These are phyloP conservation scores for Alternaria sp. DNA, from an alignment of 2,329 filamentous ascomycete species.

Conservation along the genomic window DNA sequence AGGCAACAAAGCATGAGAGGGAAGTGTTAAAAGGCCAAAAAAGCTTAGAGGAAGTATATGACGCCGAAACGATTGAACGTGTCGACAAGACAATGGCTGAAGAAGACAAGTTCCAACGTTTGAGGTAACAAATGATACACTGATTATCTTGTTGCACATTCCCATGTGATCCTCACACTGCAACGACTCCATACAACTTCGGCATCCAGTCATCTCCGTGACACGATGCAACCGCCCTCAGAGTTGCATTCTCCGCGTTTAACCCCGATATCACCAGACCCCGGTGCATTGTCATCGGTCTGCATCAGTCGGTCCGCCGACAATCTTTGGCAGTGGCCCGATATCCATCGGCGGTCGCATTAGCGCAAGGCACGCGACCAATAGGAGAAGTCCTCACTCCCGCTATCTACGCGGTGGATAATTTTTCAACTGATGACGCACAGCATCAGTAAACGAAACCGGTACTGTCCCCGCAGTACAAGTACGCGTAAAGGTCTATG, in stretches of 20 bases:
- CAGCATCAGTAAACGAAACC: not conserved
- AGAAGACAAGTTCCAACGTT: constrained; percentile 63
- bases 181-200: not conserved
- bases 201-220: not conserved
- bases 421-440: constrained; percentile 10
- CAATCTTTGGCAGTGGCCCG: not conserved
- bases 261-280: constrained; percentile 1
- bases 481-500: constrained; percentile 1
- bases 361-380: constrained; percentile 9
- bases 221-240: not conserved
- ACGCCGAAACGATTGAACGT: constrained; percentile 66
- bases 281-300: not conserved
- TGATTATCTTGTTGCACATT: not conserved
- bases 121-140: constrained; percentile 45
- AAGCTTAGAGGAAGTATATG: constrained; percentile 75
- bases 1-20: constrained; percentile 79
- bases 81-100: constrained; percentile 73
- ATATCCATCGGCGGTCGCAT: not conserved
- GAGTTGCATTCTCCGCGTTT: not conserved
- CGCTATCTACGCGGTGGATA: constrained; percentile 1
- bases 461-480: not conserved
- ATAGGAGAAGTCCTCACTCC: constrained; percentile 2
- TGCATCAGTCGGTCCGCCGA: not conserved
- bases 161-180: not conserved
- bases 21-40: constrained; percentile 74